phyloP scores from a whole-genome alignment of 768 basidiomycete genomes.

The Leccinum ochraceum region DNA sequence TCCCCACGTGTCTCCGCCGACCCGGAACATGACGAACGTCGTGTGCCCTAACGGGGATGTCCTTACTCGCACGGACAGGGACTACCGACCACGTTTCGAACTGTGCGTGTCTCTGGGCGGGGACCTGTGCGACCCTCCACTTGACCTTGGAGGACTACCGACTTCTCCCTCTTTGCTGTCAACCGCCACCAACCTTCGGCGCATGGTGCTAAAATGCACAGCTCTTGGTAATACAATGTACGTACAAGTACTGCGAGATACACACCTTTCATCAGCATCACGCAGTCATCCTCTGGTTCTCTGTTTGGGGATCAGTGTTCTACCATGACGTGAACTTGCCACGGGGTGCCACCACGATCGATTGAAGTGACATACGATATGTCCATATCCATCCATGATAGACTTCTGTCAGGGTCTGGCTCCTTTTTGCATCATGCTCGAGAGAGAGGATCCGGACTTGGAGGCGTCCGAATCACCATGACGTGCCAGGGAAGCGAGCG shows the following conservation, averaged over 20 bases:
- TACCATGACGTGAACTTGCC: not conserved
- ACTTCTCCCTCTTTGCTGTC: not conserved
- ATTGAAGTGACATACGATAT: not conserved
- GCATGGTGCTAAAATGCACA: not conserved
- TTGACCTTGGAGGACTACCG: not conserved
- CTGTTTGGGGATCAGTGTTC: not conserved
- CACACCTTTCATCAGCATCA: not conserved
- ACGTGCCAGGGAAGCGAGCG: not conserved
- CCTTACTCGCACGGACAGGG: not conserved
- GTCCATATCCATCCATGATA: not conserved
- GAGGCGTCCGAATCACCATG: not conserved
- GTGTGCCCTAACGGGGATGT: not conserved
- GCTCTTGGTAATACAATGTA: not conserved
- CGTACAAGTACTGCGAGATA: not conserved
- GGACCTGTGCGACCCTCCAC: not conserved
- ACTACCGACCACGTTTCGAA: not conserved
- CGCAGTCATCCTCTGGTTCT: not conserved
- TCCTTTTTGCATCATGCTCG: not conserved
- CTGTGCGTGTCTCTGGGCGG: not conserved
- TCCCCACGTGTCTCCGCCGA: not conserved
- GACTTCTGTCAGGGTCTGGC: not conserved
- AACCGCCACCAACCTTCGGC: not conserved
- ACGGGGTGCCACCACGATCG: not conserved
- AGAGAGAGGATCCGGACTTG: not conserved
- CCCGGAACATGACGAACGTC: not conserved